Conservation (phyloP, 768 basidiomycete genomes). For the Leucogyrophana mollusca region DNA sequence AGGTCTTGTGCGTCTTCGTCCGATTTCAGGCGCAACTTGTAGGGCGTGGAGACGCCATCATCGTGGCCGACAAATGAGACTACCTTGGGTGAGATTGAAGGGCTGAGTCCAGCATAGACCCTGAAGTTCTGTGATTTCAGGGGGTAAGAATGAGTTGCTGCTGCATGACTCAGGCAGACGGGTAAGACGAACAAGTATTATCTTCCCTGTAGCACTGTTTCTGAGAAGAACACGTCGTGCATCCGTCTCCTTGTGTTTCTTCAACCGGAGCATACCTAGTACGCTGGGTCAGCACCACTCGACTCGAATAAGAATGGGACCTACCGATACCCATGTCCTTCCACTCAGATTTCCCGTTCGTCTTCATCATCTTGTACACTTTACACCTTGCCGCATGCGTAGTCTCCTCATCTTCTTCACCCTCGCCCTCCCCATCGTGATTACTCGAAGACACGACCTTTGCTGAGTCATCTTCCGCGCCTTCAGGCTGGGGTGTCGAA, state of each 20-base stretch:
- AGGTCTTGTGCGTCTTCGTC: conserved; percentile 57
- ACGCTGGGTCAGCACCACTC: not conserved
- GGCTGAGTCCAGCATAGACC: conserved; percentile 57
- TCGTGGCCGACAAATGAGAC: conserved; percentile 74
- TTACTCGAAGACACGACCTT: conserved; percentile 24
- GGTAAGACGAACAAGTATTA: conserved; percentile 58
- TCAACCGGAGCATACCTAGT: conserved; percentile 65
- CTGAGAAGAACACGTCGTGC: conserved; percentile 64
- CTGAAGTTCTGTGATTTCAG: conserved; percentile 83
- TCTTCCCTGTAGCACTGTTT: conserved; percentile 73
- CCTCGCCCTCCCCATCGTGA: conserved; percentile 73
- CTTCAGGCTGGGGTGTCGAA: conserved; percentile 27
- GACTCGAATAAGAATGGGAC: conserved; percentile 19
- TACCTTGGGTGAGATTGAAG: conserved; percentile 48
- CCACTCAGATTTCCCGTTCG: conserved; percentile 52
- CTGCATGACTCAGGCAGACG: not conserved
- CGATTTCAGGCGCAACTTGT: conserved; percentile 58
- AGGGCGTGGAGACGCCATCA: conserved; percentile 51
- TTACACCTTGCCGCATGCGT: conserved; percentile 56
- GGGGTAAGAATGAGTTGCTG: conserved; percentile 5
- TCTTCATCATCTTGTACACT: conserved; percentile 58
- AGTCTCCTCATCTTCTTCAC: conserved; percentile 80
- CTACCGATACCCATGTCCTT: conserved; percentile 65
- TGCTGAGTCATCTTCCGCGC: conserved; percentile 2
- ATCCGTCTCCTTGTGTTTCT: conserved; percentile 66